Base-by-base conservation (phyloP, 2,329 filamentous ascomycete genomes). In the Atkinsonella texensis region DNA sequence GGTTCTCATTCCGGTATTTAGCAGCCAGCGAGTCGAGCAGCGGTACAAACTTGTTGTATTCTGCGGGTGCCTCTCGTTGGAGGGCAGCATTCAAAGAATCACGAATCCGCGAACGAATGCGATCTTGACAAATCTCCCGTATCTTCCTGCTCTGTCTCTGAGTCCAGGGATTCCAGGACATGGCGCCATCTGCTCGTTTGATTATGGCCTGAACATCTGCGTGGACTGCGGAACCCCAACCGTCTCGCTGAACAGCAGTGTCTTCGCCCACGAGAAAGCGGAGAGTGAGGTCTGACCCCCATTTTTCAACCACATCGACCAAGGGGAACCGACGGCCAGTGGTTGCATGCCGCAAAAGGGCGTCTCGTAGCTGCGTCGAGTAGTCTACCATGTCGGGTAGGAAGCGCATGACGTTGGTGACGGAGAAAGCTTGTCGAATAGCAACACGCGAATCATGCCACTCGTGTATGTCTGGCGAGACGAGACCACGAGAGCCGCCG, bases 391-490 rank as follows among this genome's bases (percentile, higher is more conserved):
- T 50, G 33, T 40, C 42, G 11, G 49, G 49, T 20, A 50, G 10
- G 49, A 46, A 50, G 18, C 42, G 33, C 42, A 45, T 45, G 31
- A 50, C 49, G 20, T 50, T 45, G 23, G 18, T 50, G 8, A 28
- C 48, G 1, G 48, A 50, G 33, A 50, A 46, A 8, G 49, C n/a
- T 4, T 12, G 15, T 11, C 49, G 42, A 32, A 50, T 45, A n/a
- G 32, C 20, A 18, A 5, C 23, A 15, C 49, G 49, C 33, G 49
- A 50, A 39, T 40, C 49, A 40, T 50, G 49, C 49, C 49, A 50
- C 39, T 50, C 49, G n/a, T 32, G 33, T 5, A 12, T 2, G 3
- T 46, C 9, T 1, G 48, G 41, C 8, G 48, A 50, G 15, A 50
- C 41, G n/a, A 50, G 48, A 18, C 48, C 40, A 15, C 48, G 48